Base-by-base conservation (phyloP, 2,329 filamentous ascomycete genomes). In the Pseudofabraea citricarpa region DNA sequence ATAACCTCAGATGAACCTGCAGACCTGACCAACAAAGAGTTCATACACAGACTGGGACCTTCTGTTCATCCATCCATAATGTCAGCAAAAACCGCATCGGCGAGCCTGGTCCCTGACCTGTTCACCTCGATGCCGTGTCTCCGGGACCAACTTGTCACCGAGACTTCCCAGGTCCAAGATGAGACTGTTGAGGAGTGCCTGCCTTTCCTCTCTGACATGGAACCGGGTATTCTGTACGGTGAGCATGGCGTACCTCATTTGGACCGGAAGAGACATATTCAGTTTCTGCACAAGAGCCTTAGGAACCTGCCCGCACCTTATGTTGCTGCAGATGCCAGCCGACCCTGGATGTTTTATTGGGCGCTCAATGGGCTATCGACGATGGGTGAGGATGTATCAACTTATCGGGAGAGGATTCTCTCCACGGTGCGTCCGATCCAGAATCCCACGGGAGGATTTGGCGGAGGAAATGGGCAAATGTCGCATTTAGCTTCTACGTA, bases 311-410 rank as follows among this genome's bases (percentile, higher is more conserved):
- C 91, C 0, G 68, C 76, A 6, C 71, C 70, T 3, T 95, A 85
- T 64, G 81, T 84, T 41, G 75, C 74, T 38, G 79, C 90, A 53
- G 93, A 98, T 70, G 85, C 93, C 23, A 90, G 87, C 60, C 75
- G 91, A 43, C 90, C 93, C 8, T 98, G 93, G 93, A 78, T 95
- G 58, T 75, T 95, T 51, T 97, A 96, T 69, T 98, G 93, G 93
- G 86, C 79, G 41, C 71, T 97, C 42, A 79, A 83, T 24, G 89
- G 79, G 2, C 71, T 98, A 51, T 72, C 76, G 20, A 72, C 90
- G 24, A 69, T 98, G 39, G 90, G 88, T 37, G 80, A 90, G 59
- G 87, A 95, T 61, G 65, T 79, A 29, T 70, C 67, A 6, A 57
- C 62, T 43, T 91, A 88, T 64, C 78, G 83, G 44, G 70, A 85